Conservation (phyloP, 106 monocot genomes). For the Xerophyta viscosa region DNA sequence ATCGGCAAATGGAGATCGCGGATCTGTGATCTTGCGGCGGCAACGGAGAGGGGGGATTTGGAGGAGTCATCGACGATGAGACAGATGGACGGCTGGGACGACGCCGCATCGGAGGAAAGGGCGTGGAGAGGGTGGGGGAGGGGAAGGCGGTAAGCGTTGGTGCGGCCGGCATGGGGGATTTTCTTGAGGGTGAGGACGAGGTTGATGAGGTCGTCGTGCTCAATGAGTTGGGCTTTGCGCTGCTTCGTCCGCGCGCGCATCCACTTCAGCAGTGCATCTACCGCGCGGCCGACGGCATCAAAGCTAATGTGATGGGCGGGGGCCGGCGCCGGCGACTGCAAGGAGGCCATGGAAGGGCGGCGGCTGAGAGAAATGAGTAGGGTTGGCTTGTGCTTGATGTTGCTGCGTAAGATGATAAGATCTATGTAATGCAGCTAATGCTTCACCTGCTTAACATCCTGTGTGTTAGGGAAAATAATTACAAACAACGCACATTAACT, state of each 20-base stretch:
- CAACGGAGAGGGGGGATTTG: slow-evolving; percentile 7
- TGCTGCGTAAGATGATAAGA: too few relatives aligned
- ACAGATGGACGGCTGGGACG: slow-evolving; percentile 18
- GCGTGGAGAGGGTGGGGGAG: slow-evolving; percentile 38
- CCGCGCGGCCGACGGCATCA: slow-evolving; percentile 14
- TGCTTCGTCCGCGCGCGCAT: slow-evolving; percentile 14
- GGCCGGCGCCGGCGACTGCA: too few relatives aligned
- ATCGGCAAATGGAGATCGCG: slow-evolving; percentile 18
- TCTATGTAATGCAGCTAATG: too few relatives aligned
- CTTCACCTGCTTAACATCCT: too few relatives aligned
- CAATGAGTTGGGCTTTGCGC: slow-evolving; percentile 21
- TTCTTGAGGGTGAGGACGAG: slow-evolving; percentile 32
- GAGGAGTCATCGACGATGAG: slow-evolving; percentile 33
- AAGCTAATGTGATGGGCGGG: background rate
- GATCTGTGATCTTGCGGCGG: slow-evolving; percentile 8
- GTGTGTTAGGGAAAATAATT: too few relatives aligned
- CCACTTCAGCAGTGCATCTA: slow-evolving; percentile 21
- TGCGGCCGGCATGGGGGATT: slow-evolving; percentile 24
- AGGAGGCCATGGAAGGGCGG: too few relatives aligned
- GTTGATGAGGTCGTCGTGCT: slow-evolving; percentile 27
- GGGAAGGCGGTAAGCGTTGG: slow-evolving; percentile 31
- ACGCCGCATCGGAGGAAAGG: slow-evolving; percentile 14
- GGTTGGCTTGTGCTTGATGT: too few relatives aligned
- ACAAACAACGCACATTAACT: too few relatives aligned
- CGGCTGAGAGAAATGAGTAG: too few relatives aligned